Percentiles rank a stretch among this genome's conserved stretches.
phyloP scores from a whole-genome alignment of 83 land plant genomes.

The Isoetes engelmannii region DNA sequence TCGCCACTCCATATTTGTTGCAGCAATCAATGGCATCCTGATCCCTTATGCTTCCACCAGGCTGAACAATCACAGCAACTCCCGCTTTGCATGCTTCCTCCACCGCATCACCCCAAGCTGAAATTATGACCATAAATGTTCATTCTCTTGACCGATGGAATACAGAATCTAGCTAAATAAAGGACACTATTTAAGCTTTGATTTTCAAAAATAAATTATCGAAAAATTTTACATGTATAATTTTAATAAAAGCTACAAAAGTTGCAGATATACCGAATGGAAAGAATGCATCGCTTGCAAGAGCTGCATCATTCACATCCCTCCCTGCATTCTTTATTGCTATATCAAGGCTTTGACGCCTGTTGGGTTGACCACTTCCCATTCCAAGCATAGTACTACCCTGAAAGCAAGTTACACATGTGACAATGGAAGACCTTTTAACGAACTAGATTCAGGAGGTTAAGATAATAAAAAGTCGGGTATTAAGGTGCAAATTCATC shows the following conservation, averaged over 20 bases:
- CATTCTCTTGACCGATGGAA: too few species aligned
- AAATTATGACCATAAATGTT: too few species aligned
- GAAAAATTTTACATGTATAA: too few species aligned
- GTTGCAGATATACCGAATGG: slow-evolving; percentile 64
- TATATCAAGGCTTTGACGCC: slow-evolving; percentile 80
- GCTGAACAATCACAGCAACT: slow-evolving; percentile 75
- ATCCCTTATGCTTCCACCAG: slow-evolving; percentile 95
- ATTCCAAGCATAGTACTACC: slow-evolving; percentile 92
- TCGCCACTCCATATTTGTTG: slow-evolving; percentile 89
- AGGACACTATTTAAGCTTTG: too few species aligned
- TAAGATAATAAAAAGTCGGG: neutral
- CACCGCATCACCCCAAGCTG: slow-evolving; percentile 99
- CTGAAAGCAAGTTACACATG: slow-evolving; percentile 27
- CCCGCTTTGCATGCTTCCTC: slow-evolving; percentile 94
- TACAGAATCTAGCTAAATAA: too few species aligned
- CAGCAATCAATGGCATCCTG: slow-evolving; percentile 93
- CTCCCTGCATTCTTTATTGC: slow-evolving; percentile 91
- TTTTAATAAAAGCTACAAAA: too few species aligned
- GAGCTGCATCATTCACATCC: slow-evolving; percentile 81
- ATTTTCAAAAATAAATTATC: too few species aligned
- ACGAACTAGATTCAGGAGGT: neutral
- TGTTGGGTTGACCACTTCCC: slow-evolving; percentile 99
- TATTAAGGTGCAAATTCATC: too few species aligned
- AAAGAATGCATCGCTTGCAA: slow-evolving; percentile 99
- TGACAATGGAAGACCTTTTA: neutral